Evolutionary conservation across 129 eudicot species (phyloP), one percentile per base, ranked within the genome.

Genomic region (Erigeron canadensis): DNA sequence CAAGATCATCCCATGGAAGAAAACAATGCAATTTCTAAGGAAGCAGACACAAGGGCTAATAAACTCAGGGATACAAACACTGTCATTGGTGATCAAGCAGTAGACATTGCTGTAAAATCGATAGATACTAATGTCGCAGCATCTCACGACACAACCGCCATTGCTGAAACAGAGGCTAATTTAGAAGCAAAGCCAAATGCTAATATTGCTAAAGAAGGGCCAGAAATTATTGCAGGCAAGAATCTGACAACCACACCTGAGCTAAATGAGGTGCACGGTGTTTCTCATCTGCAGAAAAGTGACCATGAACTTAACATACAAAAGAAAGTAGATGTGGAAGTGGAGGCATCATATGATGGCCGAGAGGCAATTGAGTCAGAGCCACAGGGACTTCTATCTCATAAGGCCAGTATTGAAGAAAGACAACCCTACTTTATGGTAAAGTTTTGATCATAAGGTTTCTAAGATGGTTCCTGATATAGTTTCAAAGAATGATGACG

Each of bases 401-500:
- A 51, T 72, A 56, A 18, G 84, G 65, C 73, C 23, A 77, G 69
- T 66, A 63, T 80, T 21, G 68, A 75, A 74, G 83, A 81, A 58
- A 54, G 77, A 17, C 77, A 47, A 28, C 44, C 74, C 28, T 71
- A 69, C n/a, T 62, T 10, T 51, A 69, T 70, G 62, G 56, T 78
- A 73, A 56, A 71, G 57, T 67, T 48, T 51, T 12, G 81, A 72
- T 62, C 81, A 69, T 58, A n/a, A n/a, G n/a, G n/a, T n/a, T n/a
- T n/a, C n/a, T n/a, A n/a, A n/a, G n/a, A n/a, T n/a, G n/a, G 66
- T 82, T 58, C 79, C 77, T 78, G 87, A 79, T 64, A 63, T 40
- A 43, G 81, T 51, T 67, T 47, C 78, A 44, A 74, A 46, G 54
- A 86, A 78, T 55, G 75, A 70, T 69, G 80, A 80, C 75, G 65